Percentiles rank a stretch among this genome's conserved stretches.
Evolutionary conservation across 2,329 filamentous ascomycete genomes (phyloP).

Genomic region (Botryosphaeria dothidea): DNA sequence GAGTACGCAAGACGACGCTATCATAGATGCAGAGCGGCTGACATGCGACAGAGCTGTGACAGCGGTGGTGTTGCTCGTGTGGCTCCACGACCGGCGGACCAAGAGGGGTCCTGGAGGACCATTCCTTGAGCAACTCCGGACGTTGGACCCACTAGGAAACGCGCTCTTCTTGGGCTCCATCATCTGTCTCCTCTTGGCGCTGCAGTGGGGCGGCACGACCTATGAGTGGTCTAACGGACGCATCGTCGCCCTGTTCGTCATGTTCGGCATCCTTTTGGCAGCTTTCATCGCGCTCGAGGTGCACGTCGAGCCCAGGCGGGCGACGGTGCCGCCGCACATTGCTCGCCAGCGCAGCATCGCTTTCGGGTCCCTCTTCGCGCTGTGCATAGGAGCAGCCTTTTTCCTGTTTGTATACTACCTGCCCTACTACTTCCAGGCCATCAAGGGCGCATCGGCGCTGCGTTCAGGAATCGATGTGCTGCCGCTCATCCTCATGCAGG

Average conservation of each 20-base stretch:
- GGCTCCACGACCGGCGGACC: constrained; percentile 24
- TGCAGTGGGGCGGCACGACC: constrained; percentile 37
- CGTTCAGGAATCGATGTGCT: constrained; percentile 36
- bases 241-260: constrained; percentile 23
- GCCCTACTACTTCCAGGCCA: constrained; percentile 47
- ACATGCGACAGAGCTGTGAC: neutral
- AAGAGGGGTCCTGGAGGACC: neutral
- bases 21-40: too few relatives aligned
- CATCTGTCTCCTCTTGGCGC: constrained; percentile 34
- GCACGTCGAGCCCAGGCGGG: constrained; percentile 25
- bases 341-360: constrained; percentile 33
- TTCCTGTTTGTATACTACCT: constrained; percentile 39
- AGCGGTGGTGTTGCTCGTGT: constrained; percentile 10
- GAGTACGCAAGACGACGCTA: neutral
- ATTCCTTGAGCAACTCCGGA: neutral
- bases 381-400: constrained; percentile 28
- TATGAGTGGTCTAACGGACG: constrained; percentile 23
- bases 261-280: neutral
- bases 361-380: constrained; percentile 33
- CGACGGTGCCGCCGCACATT: constrained; percentile 30
- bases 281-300: constrained; percentile 29
- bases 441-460: constrained; percentile 40
- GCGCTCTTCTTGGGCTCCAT: constrained; percentile 35
- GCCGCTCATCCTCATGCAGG: constrained; percentile 24
- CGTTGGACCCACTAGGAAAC: constrained; percentile 32